Evolutionary conservation across 495 filamentous ascomycete species (phyloP).

Genomic region (Melanomma pulvis-pyrius): DNA sequence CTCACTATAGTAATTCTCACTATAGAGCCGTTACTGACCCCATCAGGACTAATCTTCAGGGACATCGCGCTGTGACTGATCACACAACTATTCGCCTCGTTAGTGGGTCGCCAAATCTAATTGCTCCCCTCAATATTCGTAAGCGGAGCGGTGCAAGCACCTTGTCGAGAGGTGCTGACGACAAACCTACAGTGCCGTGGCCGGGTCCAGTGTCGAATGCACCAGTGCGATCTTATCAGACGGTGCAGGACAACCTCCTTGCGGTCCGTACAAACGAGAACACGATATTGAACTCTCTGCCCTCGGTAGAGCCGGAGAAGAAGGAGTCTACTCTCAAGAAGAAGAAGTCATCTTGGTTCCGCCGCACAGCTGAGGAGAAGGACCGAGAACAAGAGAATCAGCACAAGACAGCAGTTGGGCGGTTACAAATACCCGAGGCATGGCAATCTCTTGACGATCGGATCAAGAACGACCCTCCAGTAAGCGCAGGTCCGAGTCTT

Average conservation of each 20-base stretch:
- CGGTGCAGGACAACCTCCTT: slow-evolving; percentile 13
- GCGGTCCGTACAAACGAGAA: slow-evolving; percentile 5
- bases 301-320: slow-evolving; percentile 20
- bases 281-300: background rate
- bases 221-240: slow-evolving; percentile 15
- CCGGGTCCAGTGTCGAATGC: background rate
- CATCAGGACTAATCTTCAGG: slow-evolving; percentile 32
- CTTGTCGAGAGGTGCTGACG: slow-evolving; percentile 22
- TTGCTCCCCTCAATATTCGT: slow-evolving; percentile 48
- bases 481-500: slow-evolving; percentile 10
- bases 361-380: slow-evolving; percentile 34
- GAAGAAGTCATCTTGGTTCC: slow-evolving; percentile 47
- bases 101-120: slow-evolving; percentile 40
- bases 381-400: slow-evolving; percentile 19
- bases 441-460: slow-evolving; percentile 41
- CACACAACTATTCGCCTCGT: slow-evolving; percentile 45
- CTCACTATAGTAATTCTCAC: slow-evolving; percentile 35
- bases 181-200: slow-evolving; percentile 12
- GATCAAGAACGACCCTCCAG: slow-evolving; percentile 7
- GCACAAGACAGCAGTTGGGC: slow-evolving; percentile 4
- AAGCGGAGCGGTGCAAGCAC: slow-evolving; percentile 44
- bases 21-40: slow-evolving; percentile 47
- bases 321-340: slow-evolving; percentile 38
- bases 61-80: slow-evolving; percentile 30
- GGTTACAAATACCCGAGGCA: slow-evolving; percentile 31